Evolutionary conservation across 139 green algal species (phyloP), one percentile per base, ranked within the genome.

Genomic region (Monoraphidium neglectum): DNA sequence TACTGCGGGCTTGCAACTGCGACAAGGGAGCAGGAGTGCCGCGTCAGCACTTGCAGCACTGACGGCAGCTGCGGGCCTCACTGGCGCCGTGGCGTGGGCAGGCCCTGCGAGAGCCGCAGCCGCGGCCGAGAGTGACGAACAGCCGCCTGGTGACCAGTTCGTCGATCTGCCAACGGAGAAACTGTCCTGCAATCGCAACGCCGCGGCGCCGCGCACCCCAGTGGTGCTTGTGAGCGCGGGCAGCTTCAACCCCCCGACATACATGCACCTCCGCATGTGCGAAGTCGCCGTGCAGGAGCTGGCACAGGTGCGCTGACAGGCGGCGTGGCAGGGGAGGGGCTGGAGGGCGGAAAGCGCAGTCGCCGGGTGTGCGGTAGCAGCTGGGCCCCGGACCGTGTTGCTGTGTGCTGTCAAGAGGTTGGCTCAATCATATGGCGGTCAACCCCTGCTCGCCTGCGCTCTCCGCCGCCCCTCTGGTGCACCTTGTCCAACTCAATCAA

Each of bases 211-310:
- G 21, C 65, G 66, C 30, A 54, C 16, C 12, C 85, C 88, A 4
- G 83, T 94, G 24, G 92, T 97, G 26, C 86, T 97, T 18, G 77
- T 97, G 13, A 68, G 79, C 23, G 96, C 90, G 70, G 93, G 93
- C 72, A 94, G 87, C 87, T 97, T 97, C 87, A 97, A 97, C 79
- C 93, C 93, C 0, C 92, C 92, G 30, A 97, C 93, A 21, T 59
- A 87, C 13, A 84, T 89, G 83, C 93, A 97, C 77, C 77, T 97
- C 40, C 84, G 93, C 40, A 94, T 97, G 92, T 88, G 93, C 80
- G 92, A 97, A 43, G 78, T 96, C 43, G 93, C 93, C 38, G 70
- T 69, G 28, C 56, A 90, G 23, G 81, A 69, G 37, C 76, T 96
- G 30, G 54, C 54, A n/a, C 24, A 89, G 90, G 89, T 92, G 70